phyloP scores from a whole-genome alignment of 768 basidiomycete species.

The Ramaria sp. region DNA sequence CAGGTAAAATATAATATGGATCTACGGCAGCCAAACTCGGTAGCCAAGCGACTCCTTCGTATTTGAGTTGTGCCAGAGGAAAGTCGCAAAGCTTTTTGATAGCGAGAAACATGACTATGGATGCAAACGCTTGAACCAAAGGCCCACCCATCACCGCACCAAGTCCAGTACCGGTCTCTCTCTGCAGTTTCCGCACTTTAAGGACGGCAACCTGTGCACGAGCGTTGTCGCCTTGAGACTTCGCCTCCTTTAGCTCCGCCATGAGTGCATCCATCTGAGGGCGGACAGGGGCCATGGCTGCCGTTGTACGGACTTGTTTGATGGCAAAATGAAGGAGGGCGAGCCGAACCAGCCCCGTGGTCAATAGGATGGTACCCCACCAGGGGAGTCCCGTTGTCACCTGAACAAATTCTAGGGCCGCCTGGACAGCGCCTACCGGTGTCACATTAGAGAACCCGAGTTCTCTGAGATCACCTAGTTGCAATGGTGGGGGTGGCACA shows the following conservation, averaged over 20 bases:
- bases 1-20: conserved; percentile 66
- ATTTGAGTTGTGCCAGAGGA: conserved; percentile 62
- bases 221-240: conserved; percentile 25
- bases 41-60: conserved; percentile 65
- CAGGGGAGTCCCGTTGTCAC: conserved; percentile 65
- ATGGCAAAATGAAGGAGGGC: conserved; percentile 52
- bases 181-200: conserved; percentile 42
- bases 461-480: conserved; percentile 62
- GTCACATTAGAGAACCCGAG: conserved; percentile 51
- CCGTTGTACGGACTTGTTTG: conserved; percentile 42
- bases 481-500: conserved; percentile 32
- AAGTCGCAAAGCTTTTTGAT: conserved; percentile 58
- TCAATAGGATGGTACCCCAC: conserved; percentile 71
- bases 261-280: conserved; percentile 44
- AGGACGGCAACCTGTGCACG: conserved; percentile 32
- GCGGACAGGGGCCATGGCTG: conserved; percentile 50
- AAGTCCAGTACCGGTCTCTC: conserved; percentile 55
- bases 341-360: conserved; percentile 50
- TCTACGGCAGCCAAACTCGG: conserved; percentile 72
- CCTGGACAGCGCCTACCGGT: conserved; percentile 52
- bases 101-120: conserved; percentile 76
- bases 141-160: conserved; percentile 40
- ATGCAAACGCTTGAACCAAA: conserved; percentile 63
- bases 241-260: conserved; percentile 35
- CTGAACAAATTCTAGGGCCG: conserved; percentile 57